These are phyloP conservation scores for Penicillium angulare DNA, from an alignment of 495 filamentous ascomycete species.

Conservation along the genomic window DNA sequence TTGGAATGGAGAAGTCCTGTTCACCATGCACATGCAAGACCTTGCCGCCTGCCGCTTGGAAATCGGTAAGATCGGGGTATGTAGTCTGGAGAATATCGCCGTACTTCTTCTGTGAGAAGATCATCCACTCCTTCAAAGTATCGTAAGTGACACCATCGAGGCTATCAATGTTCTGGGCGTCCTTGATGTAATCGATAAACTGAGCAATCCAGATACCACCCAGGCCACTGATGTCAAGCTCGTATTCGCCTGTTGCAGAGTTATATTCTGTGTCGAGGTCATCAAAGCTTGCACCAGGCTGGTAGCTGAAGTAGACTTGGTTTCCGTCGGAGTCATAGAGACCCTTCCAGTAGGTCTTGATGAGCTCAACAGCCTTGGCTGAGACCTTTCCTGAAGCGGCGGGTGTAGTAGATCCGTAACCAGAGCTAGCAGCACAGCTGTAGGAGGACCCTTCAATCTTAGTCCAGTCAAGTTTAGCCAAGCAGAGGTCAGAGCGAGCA, in stretches of 20 bases:
- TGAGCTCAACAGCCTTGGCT: constrained; percentile 36
- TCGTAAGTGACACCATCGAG: constrained; percentile 50
- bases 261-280: constrained; percentile 47
- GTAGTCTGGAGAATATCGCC: constrained; percentile 24
- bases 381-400: constrained; percentile 44
- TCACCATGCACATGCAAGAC: constrained; percentile 53
- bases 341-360: constrained; percentile 40
- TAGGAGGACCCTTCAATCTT: constrained; percentile 42
- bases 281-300: constrained; percentile 36
- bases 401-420: constrained; percentile 5
- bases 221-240: constrained; percentile 29
- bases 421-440: constrained; percentile 34
- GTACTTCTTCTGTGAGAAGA: constrained; percentile 14
- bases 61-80: constrained; percentile 47
- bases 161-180: constrained; percentile 25
- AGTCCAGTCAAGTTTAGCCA: constrained; percentile 36
- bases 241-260: constrained; percentile 34
- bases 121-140: constrained; percentile 48
- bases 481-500: constrained; percentile 48
- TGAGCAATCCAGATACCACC: constrained; percentile 37
- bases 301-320: constrained; percentile 47
- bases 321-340: constrained; percentile 42
- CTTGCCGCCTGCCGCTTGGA: constrained; percentile 48
- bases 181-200: constrained; percentile 29
- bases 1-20: constrained; percentile 46